A percentile compares a stretch with the other conserved stretches of the same genome.
These are phyloP conservation scores for Penicillium pulvis DNA, from an alignment of 495 filamentous ascomycete species.

Conservation along the genomic window DNA sequence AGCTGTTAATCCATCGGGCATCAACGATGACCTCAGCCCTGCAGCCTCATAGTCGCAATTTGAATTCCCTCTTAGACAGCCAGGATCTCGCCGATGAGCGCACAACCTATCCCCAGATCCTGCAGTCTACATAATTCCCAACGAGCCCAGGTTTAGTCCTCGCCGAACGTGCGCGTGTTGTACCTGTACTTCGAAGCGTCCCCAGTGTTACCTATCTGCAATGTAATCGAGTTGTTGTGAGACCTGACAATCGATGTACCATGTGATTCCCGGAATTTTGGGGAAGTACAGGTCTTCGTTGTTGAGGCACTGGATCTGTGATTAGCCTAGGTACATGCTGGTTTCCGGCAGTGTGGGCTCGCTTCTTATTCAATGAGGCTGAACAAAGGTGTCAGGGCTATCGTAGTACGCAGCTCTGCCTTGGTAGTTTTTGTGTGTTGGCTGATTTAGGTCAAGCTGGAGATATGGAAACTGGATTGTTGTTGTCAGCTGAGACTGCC, in stretches of 20 bases:
- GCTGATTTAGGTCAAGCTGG: not conserved
- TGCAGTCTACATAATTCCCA: slow-evolving; percentile 17
- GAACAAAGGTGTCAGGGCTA: not conserved
- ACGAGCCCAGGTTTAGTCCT: slow-evolving; percentile 12
- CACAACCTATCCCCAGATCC: slow-evolving; percentile 13
- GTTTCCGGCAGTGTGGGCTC: not conserved
- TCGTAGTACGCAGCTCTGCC: too few relatives aligned
- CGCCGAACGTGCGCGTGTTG: not conserved
- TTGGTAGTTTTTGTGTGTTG: not conserved
- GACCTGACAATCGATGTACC: not conserved
- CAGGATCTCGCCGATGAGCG: not conserved
- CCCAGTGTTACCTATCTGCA: slow-evolving; percentile 4
- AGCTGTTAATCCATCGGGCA: not conserved
- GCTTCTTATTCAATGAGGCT: not conserved
- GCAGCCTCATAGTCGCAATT: not conserved
- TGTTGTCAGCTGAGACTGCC: not conserved
- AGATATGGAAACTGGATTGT: not conserved
- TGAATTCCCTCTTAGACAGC: not conserved
- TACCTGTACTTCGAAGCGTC: not conserved
- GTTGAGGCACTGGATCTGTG: not conserved
- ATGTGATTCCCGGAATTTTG: not conserved
- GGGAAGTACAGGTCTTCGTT: not conserved
- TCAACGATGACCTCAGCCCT: slow-evolving; percentile 7
- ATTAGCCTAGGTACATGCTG: not conserved
- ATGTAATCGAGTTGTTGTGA: slow-evolving; percentile 3